A percentile compares a stretch with the other conserved stretches of the same genome.
Conservation (phyloP, 257 asterid species). For the Solanum arcanum region DNA sequence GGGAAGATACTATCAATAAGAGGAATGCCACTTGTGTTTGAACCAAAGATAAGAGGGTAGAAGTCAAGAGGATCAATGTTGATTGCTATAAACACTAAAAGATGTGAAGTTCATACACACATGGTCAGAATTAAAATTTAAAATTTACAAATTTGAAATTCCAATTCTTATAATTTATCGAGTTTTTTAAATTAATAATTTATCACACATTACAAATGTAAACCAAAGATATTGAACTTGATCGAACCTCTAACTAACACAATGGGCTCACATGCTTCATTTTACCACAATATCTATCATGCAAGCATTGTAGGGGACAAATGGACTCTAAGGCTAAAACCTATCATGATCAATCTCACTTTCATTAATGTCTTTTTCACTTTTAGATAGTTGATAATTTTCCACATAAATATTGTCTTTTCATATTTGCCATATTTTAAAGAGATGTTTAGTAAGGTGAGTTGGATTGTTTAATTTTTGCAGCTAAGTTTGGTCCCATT, state of each 20-base stretch:
- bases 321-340: neutral
- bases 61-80: neutral
- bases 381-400: neutral
- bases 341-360: neutral
- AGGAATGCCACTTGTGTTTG: no score
- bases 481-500: neutral
- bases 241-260: neutral
- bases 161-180: no score
- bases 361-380: neutral
- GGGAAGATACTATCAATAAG: neutral
- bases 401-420: neutral
- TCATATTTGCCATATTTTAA: neutral
- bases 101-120: neutral
- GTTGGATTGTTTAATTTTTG: neutral
- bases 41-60: neutral
- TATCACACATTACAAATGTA: no score
- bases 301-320: neutral
- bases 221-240: neutral
- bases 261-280: neutral
- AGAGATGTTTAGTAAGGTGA: neutral
- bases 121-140: accelerated
- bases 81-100: neutral
- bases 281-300: neutral
- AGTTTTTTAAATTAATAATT: no score
- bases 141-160: no score